Base-by-base conservation (phyloP, 2,329 filamentous ascomycete genomes). In the Myriosclerotinia curreyana region DNA sequence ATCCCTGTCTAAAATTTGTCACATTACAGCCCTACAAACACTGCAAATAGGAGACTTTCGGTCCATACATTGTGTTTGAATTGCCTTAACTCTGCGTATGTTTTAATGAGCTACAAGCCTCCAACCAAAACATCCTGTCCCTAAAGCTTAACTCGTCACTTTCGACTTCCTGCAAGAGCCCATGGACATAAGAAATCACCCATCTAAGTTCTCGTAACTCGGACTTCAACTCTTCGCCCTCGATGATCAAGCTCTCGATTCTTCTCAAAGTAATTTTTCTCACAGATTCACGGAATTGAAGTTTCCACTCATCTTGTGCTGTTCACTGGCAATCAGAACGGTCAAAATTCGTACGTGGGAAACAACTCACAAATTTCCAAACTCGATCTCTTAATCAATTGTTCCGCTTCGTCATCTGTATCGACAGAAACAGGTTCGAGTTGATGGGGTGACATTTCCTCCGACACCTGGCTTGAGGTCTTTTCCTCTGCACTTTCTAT, bases 41-140 rank as follows among this genome's bases (percentile, higher is more conserved):
- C 9, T 31, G 14, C 36, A 9, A 15, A 31, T 5, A 31, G 28
- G 36, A 11, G 36, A 9, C 5, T 38, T 49, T 25, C 8, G 28
- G 11, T 15, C 5, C 22, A 7, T 15, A 6, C 14, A 2, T 42
- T 14, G 3, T 42, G 40, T 42, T 25, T 34, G 49, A 12, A 12
- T 34, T 12, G 28, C 3, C 8, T 1, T 31, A 11, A 20, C 8
- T 9, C 49, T 31, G 49, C 15, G 7, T 2, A 31, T 28, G 17
- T 50, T 3, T 56, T 3, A 44, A 28, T 3, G 11, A 12, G 25
- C 14, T 48, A 7, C 14, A 36, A 48, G 20, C 1, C 40, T 46
- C 12, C 0, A 22, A 3, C 4, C 8, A 48, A 36, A 0, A 0
- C 3, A 12, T 4, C 3, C 2, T 20, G 14, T 1, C 2, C 31